These are phyloP conservation scores for Emmonsiellopsis sp. DNA, from an alignment of 2,329 filamentous ascomycete species.

Conservation along the genomic window DNA sequence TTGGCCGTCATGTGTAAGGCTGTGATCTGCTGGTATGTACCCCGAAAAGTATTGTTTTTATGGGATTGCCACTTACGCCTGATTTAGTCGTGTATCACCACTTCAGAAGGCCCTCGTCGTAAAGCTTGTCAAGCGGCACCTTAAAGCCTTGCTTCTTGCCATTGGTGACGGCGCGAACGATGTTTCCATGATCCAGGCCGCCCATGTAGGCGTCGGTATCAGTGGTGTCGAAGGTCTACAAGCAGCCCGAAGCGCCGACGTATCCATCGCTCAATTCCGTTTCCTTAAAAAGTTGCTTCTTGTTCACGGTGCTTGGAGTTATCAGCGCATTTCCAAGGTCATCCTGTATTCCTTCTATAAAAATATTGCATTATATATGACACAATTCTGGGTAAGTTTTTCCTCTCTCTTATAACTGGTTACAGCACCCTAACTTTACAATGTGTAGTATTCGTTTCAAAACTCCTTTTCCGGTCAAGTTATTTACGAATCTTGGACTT, in stretches of 20 bases:
- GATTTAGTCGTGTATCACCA: slow-evolving; percentile 74
- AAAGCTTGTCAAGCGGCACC: slow-evolving; percentile 92
- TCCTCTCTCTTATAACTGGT: background rate
- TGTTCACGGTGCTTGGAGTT: slow-evolving; percentile 95
- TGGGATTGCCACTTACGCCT: background rate
- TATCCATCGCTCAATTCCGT: slow-evolving; percentile 91
- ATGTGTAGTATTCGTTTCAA: slow-evolving; percentile 76
- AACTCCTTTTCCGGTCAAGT: slow-evolving; percentile 96
- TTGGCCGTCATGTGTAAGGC: slow-evolving; percentile 94
- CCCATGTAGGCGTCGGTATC: slow-evolving; percentile 95
- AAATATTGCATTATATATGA: slow-evolving; percentile 97
- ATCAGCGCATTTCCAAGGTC: slow-evolving; percentile 91
- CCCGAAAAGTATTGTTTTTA: background rate
- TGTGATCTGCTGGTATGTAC: slow-evolving; percentile 71
- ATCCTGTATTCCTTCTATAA: slow-evolving; percentile 99
- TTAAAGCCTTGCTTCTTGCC: slow-evolving; percentile 82
- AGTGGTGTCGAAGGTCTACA: slow-evolving; percentile 95
- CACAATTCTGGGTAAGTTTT: slow-evolving; percentile 84
- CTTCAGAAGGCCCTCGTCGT: slow-evolving; percentile 95
- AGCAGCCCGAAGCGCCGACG: slow-evolving; percentile 88
- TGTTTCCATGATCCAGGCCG: slow-evolving; percentile 99
- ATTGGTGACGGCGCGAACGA: slow-evolving; percentile 98
- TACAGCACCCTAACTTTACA: too few relatives aligned
- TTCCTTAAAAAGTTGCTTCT: slow-evolving; percentile 88
- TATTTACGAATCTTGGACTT: slow-evolving; percentile 97